Conservation (phyloP, 164 flowering plant species). For the Akebia trifoliata region DNA sequence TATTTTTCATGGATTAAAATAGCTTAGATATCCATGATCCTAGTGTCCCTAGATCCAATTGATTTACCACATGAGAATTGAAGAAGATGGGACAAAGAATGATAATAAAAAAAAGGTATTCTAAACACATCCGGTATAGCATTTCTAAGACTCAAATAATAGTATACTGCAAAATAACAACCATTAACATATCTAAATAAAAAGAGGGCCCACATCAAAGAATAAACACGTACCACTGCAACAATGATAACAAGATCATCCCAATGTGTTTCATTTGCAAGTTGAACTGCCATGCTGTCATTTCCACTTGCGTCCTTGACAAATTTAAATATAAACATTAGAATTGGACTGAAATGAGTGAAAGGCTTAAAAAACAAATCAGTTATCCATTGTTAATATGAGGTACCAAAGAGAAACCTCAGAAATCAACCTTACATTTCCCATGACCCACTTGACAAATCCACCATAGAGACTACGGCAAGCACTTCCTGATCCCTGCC, state of each 20-base stretch:
- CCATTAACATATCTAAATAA: neutral
- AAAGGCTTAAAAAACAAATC: neutral
- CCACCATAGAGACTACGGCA: slow-evolving; percentile 98
- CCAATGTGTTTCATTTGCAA: slow-evolving; percentile 89
- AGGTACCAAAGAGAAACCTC: slow-evolving; percentile 9
- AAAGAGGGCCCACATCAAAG: neutral
- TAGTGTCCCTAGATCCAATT: too few species aligned
- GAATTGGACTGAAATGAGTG: neutral
- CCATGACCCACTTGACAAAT: slow-evolving; percentile 98
- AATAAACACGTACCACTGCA: slow-evolving; percentile 73
- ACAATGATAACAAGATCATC: slow-evolving; percentile 90
- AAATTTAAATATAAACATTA: slow-evolving; percentile 7
- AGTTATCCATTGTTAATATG: neutral
- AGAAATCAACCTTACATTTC: slow-evolving; percentile 52
- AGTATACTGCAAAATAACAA: neutral
- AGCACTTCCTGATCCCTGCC: slow-evolving; percentile 99
- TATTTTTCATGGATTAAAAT: too few species aligned
- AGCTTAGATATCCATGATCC: neutral
- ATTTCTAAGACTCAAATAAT: neutral
- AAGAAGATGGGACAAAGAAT: neutral
- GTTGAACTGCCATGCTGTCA: slow-evolving; percentile 90
- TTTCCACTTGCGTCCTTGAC: slow-evolving; percentile 69
- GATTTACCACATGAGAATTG: neutral
- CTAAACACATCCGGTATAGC: neutral
- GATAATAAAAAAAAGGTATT: neutral